Evolutionary conservation across 495 filamentous ascomycete species (phyloP).

Genomic region (Penicillium salamii): DNA sequence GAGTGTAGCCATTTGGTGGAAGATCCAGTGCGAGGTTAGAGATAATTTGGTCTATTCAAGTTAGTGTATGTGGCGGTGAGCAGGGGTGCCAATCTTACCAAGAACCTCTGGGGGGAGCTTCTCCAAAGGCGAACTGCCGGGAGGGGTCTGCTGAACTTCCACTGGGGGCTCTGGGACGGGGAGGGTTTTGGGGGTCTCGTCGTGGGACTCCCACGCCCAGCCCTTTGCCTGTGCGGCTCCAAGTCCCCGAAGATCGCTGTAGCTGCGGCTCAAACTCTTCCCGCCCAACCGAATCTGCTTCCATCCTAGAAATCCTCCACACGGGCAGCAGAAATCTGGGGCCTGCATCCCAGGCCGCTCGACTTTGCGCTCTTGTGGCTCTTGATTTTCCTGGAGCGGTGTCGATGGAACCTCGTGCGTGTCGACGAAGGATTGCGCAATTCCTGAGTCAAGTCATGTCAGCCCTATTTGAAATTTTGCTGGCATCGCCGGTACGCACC

Average conservation of each 20-base stretch:
- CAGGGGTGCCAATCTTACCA: slow-evolving; percentile 49
- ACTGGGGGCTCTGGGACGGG: slow-evolving; percentile 25
- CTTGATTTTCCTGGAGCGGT: slow-evolving; percentile 8
- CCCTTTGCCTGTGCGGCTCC: slow-evolving; percentile 43
- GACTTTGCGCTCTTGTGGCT: slow-evolving; percentile 37
- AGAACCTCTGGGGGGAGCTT: slow-evolving; percentile 68
- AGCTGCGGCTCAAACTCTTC: slow-evolving; percentile 68
- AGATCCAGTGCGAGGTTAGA: slow-evolving; percentile 71
- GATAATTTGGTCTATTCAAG: slow-evolving; percentile 66
- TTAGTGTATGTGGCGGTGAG: slow-evolving; percentile 10
- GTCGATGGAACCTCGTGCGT: slow-evolving; percentile 60
- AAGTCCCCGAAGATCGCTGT: slow-evolving; percentile 61
- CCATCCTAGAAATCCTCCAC: slow-evolving; percentile 69
- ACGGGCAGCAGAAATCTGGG: slow-evolving; percentile 66
- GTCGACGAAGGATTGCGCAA: slow-evolving; percentile 71
- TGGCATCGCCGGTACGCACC: slow-evolving; percentile 24
- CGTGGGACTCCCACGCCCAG: slow-evolving; percentile 55
- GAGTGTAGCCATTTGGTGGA: slow-evolving; percentile 72
- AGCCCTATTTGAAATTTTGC: not conserved
- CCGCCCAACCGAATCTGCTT: slow-evolving; percentile 66
- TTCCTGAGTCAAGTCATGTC: slow-evolving; percentile 33
- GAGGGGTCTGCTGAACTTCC: slow-evolving; percentile 23
- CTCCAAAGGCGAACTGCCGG: slow-evolving; percentile 54
- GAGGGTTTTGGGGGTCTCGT: slow-evolving; percentile 10
- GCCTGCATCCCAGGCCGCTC: slow-evolving; percentile 35